A percentile compares a stretch with the other conserved stretches of the same genome.
phyloP scores from a whole-genome alignment of 768 basidiomycete genomes.

The Cystobasidiopsis lactophilus region DNA sequence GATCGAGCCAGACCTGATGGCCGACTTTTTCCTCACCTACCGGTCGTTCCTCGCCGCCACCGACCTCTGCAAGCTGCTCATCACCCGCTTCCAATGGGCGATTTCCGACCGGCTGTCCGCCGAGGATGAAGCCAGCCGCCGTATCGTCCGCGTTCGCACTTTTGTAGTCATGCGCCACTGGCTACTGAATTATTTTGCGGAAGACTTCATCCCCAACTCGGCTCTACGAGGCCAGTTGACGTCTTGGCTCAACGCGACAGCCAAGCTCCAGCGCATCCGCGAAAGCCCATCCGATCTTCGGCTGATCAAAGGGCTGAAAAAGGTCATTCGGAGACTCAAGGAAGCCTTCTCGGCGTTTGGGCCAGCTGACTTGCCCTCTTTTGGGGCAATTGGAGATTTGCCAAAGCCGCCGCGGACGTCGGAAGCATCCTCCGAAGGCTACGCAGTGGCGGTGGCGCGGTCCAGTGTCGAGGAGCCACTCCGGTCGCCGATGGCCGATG shows the following conservation, averaged over 20 bases:
- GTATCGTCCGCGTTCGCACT: conserved; percentile 66
- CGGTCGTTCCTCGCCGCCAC: conserved; percentile 58
- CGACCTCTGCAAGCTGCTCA: conserved; percentile 59
- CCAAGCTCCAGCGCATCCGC: conserved; percentile 39
- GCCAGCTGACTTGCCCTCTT: not conserved
- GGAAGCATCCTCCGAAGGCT: not conserved
- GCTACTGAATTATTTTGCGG: conserved; percentile 69
- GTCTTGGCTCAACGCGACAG: conserved; percentile 58
- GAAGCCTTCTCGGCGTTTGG: conserved; percentile 12
- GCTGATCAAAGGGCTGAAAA: conserved; percentile 59
- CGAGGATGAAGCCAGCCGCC: conserved; percentile 43
- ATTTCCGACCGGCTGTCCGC: conserved; percentile 26
- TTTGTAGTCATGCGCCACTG: conserved; percentile 78
- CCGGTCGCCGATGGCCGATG: conserved; percentile 12
- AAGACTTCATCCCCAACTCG: conserved; percentile 64
- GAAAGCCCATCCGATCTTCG: conserved; percentile 46
- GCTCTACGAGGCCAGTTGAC: conserved; percentile 51
- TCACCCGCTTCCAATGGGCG: conserved; percentile 77
- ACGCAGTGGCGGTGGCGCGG: too few relatives aligned
- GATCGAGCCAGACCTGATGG: conserved; percentile 62
- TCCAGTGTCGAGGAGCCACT: too few relatives aligned
- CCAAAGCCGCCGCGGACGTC: not conserved
- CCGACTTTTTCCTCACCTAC: conserved; percentile 81
- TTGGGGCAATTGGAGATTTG: too few relatives aligned
- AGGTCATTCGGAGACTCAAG: conserved; percentile 62